These are phyloP conservation scores for Trichocladium antarcticum DNA, from an alignment of 495 filamentous ascomycete genomes.

Conservation along the genomic window DNA sequence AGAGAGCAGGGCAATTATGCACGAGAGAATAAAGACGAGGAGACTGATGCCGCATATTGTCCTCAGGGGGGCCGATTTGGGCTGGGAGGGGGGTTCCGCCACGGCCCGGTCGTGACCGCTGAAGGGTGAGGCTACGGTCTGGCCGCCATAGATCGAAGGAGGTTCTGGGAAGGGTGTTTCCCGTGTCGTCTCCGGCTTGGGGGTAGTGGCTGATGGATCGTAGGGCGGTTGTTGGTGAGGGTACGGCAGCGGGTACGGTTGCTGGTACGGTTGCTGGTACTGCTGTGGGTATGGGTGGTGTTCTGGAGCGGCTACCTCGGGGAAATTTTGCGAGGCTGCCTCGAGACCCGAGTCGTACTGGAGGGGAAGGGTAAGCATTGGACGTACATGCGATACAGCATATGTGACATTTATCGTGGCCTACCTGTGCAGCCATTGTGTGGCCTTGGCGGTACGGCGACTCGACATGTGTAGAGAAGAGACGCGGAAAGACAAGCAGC, in stretches of 20 bases:
- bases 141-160: constrained; percentile 7
- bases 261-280: neutral
- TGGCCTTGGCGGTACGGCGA: too few species aligned
- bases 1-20: constrained; percentile 31
- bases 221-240: neutral
- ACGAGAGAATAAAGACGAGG: constrained; percentile 33
- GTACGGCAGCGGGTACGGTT: neutral
- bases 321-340: constrained; percentile 27
- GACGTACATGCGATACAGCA: too few species aligned
- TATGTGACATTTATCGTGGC: too few species aligned
- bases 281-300: constrained; percentile 1
- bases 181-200: constrained; percentile 1
- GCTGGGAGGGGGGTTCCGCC: neutral
- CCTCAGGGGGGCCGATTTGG: neutral
- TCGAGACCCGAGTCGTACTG: constrained; percentile 34
- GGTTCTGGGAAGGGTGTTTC: neutral
- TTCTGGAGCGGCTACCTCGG: constrained; percentile 26
- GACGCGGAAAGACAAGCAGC: too few species aligned
- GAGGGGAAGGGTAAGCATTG: too few species aligned
- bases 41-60: constrained; percentile 29
- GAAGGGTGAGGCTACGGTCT: constrained; percentile 7
- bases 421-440: too few species aligned
- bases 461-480: too few species aligned
- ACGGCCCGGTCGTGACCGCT: neutral
- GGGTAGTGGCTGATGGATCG: neutral